A percentile compares a stretch with the other conserved stretches of the same genome.
phyloP scores from a whole-genome alignment of 768 basidiomycete genomes.

The button mushroom (Agaricus bisporus) region DNA sequence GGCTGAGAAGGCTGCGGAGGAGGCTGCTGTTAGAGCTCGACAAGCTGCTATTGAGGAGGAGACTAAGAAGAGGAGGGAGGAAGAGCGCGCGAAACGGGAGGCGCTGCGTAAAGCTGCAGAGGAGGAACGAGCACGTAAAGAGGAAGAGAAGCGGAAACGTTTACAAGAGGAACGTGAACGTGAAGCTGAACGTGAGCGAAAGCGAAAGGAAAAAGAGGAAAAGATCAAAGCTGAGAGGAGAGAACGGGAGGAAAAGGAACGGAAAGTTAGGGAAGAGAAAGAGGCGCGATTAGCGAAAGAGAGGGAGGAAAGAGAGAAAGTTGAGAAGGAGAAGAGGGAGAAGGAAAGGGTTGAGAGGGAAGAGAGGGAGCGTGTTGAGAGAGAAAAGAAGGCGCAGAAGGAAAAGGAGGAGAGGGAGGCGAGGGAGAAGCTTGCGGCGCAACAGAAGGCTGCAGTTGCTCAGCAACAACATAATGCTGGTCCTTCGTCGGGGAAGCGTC shows the following conservation, averaged over 20 bases:
- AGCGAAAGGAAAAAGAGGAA: constrained; percentile 66
- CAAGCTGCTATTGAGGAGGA: constrained; percentile 79
- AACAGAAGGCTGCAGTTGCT: constrained; percentile 40
- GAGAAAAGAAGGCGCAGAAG: constrained; percentile 22
- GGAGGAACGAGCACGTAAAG: constrained; percentile 77
- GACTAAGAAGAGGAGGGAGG: constrained; percentile 74
- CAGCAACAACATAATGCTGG: constrained; percentile 19
- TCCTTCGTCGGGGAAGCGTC: constrained; percentile 27
- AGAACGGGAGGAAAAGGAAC: constrained; percentile 51
- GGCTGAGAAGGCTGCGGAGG: constrained; percentile 83
- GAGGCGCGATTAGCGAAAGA: constrained; percentile 27
- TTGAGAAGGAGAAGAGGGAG: constrained; percentile 30
- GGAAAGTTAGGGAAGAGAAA: constrained; percentile 35
- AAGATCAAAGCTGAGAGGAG: constrained; percentile 66
- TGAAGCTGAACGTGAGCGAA: constrained; percentile 69
- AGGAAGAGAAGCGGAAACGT: constrained; percentile 77
- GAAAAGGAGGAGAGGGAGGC: constrained; percentile 23
- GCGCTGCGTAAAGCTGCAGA: constrained; percentile 68
- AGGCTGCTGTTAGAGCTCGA: constrained; percentile 70
- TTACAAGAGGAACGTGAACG: constrained; percentile 76
- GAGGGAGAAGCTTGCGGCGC: constrained; percentile 24
- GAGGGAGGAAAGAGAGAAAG: constrained; percentile 25
- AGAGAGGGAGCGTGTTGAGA: constrained; percentile 23
- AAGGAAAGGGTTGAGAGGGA: constrained; percentile 25
- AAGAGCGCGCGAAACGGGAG: constrained; percentile 79